A percentile compares a stretch with the other conserved stretches of the same genome.
Evolutionary conservation across 176 grass and related monocot genomes (phyloP).

Genomic region (Dactylis glomerata): DNA sequence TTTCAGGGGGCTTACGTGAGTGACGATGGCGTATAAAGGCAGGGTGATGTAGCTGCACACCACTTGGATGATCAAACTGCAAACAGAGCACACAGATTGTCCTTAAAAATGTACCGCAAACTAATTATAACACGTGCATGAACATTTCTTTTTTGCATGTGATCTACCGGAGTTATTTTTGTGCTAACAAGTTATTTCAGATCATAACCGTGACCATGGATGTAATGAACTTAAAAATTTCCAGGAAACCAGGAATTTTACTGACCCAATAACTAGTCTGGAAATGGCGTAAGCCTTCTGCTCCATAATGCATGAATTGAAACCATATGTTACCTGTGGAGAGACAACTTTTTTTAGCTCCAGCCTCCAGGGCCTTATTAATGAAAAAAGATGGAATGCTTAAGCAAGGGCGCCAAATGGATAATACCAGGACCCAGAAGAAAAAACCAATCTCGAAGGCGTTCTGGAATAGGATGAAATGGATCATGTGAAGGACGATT

Average conservation of each 20-base stretch:
- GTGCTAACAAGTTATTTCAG: background rate
- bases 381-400: background rate
- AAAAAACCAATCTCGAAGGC: slow-evolving; percentile 91
- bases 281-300: slow-evolving; percentile 53
- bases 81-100: background rate
- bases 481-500: slow-evolving; percentile 73
- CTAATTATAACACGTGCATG: background rate
- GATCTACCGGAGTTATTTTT: background rate
- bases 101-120: too few relatives aligned
- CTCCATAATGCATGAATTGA: slow-evolving; percentile 83
- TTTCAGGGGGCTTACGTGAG: slow-evolving; percentile 43
- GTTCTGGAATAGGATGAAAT: slow-evolving; percentile 98
- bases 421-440: slow-evolving; percentile 72
- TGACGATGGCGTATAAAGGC: slow-evolving; percentile 73
- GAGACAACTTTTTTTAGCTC: background rate
- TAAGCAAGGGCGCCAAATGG: background rate
- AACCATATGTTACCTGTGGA: slow-evolving; percentile 66
- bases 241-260: slow-evolving; percentile 5
- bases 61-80: slow-evolving; percentile 62
- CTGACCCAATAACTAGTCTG: slow-evolving; percentile 67
- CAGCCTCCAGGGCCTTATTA: background rate
- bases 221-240: background rate
- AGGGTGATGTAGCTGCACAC: slow-evolving; percentile 88
- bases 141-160: background rate
- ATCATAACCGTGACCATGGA: background rate